Percentiles rank a stretch among this genome's conserved stretches.
These are phyloP conservation scores for Westerdykella sp. DNA, from an alignment of 2,329 filamentous ascomycete genomes.

Conservation along the genomic window DNA sequence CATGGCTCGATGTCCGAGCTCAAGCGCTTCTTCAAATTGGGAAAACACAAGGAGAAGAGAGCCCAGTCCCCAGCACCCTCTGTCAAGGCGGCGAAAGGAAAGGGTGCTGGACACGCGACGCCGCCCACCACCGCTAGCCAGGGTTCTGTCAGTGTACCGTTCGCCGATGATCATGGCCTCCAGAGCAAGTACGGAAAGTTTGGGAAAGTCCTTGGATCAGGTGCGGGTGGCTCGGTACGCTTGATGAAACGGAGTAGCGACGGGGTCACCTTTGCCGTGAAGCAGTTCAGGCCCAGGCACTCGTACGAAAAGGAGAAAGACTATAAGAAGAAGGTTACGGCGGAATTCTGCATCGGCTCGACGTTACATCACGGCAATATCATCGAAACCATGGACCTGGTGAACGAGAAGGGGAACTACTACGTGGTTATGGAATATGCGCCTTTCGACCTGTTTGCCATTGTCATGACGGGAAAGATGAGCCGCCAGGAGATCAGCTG, in stretches of 20 bases:
- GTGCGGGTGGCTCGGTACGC: conserved; percentile 88
- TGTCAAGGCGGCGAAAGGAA: conserved; percentile 49
- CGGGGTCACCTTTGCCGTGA: conserved; percentile 90
- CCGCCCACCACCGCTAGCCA: conserved; percentile 27
- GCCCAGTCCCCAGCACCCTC: conserved; percentile 58
- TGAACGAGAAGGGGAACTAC: conserved; percentile 90
- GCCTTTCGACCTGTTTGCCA: conserved; percentile 91
- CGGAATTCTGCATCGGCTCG: conserved; percentile 96
- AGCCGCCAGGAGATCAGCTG: conserved; percentile 82
- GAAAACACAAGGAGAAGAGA: conserved; percentile 53
- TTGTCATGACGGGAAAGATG: conserved; percentile 99
- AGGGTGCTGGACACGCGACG: conserved; percentile 31
- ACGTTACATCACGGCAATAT: conserved; percentile 97
- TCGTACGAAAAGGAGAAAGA: conserved; percentile 91
- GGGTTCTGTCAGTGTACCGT: conserved; percentile 56
- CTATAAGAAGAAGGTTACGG: conserved; percentile 96
- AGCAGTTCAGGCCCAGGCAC: conserved; percentile 89
- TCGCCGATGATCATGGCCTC: conserved; percentile 88
- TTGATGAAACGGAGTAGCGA: conserved; percentile 92
- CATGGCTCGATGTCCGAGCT: conserved; percentile 87
- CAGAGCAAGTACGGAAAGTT: conserved; percentile 93
- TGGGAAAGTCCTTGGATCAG: conserved; percentile 86
- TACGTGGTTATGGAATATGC: conserved; percentile 99
- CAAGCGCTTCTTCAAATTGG: conserved; percentile 91
- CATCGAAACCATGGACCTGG: conserved; percentile 94